Evolutionary conservation across 306 rosid species (phyloP).

Genomic region (Pterocarpus santalinus): DNA sequence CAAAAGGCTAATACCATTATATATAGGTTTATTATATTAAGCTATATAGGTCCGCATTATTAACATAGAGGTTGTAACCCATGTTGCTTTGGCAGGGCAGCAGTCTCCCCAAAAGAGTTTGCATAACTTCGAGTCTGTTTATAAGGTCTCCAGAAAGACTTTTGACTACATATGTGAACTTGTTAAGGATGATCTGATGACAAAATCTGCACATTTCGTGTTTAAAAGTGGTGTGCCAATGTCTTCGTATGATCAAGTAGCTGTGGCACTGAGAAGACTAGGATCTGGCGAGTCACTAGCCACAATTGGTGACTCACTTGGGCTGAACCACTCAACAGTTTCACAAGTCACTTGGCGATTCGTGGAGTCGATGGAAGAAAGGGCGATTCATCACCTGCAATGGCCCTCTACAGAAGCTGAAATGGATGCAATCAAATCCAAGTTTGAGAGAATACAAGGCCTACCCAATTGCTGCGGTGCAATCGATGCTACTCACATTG

Average conservation of each 20-base stretch:
- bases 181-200: constrained; percentile 82
- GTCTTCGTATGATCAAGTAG: constrained; percentile 75
- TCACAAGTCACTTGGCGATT: constrained; percentile 88
- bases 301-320: constrained; percentile 71
- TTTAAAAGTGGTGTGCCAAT: constrained; percentile 67
- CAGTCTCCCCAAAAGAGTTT: constrained; percentile 58
- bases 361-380: constrained; percentile 88
- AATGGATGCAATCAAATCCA: constrained; percentile 69
- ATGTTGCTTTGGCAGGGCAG: constrained; percentile 59
- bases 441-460: constrained; percentile 77
- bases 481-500: constrained; percentile 78
- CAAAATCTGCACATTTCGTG: constrained; percentile 66
- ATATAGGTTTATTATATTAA: no score
- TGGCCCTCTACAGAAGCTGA: constrained; percentile 85
- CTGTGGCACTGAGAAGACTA: constrained; percentile 85
- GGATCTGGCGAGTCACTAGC: constrained; percentile 92
- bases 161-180: constrained; percentile 88
- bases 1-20: no score
- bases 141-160: constrained; percentile 70
- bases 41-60: background rate
- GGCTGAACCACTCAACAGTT: constrained; percentile 87
- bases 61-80: constrained; percentile 18
- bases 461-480: constrained; percentile 91
- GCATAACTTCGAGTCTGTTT: constrained; percentile 63
- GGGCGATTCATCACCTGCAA: constrained; percentile 75